Conservation (phyloP, 345 rosid species). For the Orychophragmus violaceus region DNA sequence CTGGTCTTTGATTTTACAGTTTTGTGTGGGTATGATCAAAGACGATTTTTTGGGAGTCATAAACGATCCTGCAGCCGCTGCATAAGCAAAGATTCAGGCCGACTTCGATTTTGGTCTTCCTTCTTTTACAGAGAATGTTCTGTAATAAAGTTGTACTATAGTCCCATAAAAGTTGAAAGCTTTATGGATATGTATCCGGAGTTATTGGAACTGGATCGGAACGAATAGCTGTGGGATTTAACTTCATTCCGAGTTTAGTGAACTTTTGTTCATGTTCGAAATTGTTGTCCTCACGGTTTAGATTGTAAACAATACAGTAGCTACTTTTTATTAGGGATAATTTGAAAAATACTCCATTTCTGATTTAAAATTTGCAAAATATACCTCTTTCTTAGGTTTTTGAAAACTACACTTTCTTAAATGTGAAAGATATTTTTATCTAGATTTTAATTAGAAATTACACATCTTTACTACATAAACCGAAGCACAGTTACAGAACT, state of each 20-base stretch:
- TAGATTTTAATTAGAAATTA: no score
- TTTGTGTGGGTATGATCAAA: constrained; percentile 90
- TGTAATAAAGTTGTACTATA: constrained; percentile 13
- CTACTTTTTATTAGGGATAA: no score
- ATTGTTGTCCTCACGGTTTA: background rate
- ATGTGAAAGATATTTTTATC: no score
- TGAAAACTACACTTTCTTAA: no score
- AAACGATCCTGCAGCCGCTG: constrained; percentile 68
- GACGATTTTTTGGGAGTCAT: constrained; percentile 95
- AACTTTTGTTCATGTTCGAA: background rate
- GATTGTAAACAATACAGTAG: background rate
- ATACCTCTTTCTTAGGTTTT: no score
- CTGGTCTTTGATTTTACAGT: constrained; percentile 43
- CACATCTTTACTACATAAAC: no score
- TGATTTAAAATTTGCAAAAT: no score
- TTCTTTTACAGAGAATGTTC: background rate
- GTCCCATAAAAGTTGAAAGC: background rate
- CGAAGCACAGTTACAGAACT: no score
- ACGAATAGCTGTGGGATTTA: background rate
- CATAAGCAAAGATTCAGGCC: constrained; percentile 28
- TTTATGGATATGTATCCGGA: background rate
- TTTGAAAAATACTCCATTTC: no score
- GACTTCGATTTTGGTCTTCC: background rate
- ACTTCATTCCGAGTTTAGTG: background rate
- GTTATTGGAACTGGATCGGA: background rate